Conservation (phyloP, 441 rosid species). For the Croton laevigatus region DNA sequence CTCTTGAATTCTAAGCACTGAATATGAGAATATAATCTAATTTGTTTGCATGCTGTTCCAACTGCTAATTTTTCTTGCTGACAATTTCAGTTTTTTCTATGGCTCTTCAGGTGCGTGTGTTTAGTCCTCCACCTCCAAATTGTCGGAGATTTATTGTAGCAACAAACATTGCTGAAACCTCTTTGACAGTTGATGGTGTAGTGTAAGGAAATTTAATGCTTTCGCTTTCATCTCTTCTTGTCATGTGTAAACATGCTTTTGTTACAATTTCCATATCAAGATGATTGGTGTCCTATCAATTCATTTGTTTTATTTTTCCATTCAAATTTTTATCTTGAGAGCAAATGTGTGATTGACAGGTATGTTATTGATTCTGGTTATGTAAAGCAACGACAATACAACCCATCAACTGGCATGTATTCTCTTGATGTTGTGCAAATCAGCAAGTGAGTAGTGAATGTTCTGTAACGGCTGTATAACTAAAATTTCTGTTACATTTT, state of each 20-base stretch:
- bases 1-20: neutral
- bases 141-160: conserved; percentile 94
- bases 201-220: conserved; percentile 69
- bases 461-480: neutral
- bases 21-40: conserved; percentile 13
- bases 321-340: conserved; percentile 4
- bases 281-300: conserved; percentile 9
- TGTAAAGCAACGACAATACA: conserved; percentile 96
- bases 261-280: conserved; percentile 1
- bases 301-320: conserved; percentile 2
- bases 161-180: conserved; percentile 97
- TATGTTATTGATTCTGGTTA: conserved; percentile 93
- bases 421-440: conserved; percentile 94
- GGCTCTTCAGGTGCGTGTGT: conserved; percentile 80
- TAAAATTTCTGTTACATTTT: neutral
- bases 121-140: conserved; percentile 91
- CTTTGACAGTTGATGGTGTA: conserved; percentile 96
- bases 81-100: conserved; percentile 25
- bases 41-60: conserved; percentile 11
- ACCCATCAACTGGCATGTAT: conserved; percentile 94
- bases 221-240: conserved; percentile 18
- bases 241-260: neutral
- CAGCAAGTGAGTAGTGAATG: conserved; percentile 74
- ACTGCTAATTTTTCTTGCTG: conserved; percentile 11
- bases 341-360: conserved; percentile 45